phyloP scores from a whole-genome alignment of 345 rosid genomes.

The Citrus sp. region DNA sequence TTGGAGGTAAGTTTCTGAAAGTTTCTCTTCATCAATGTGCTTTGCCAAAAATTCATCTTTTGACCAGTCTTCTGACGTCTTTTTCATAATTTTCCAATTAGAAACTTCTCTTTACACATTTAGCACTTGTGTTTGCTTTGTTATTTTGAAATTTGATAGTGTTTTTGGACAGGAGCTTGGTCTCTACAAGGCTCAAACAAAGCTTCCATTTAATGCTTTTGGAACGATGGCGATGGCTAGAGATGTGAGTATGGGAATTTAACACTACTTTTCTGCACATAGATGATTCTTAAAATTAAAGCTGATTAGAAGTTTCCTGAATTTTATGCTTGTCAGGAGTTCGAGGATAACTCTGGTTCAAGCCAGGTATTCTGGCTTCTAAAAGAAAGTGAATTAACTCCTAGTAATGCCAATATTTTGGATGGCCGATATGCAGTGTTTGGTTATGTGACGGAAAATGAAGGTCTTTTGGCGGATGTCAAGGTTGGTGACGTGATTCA shows the following conservation, averaged over 20 bases:
- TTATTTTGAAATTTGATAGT: not conserved
- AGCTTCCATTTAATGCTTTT: conserved; percentile 96
- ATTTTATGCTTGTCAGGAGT: conserved; percentile 52
- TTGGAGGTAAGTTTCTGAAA: conserved; percentile 52
- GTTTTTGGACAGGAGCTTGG: conserved; percentile 71
- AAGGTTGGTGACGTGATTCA: conserved; percentile 96
- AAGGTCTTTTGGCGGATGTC: conserved; percentile 85
- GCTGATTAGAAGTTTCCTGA: not conserved
- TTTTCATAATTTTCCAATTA: not conserved
- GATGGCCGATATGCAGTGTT: conserved; percentile 97
- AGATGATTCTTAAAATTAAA: not conserved
- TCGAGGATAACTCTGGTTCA: conserved; percentile 89
- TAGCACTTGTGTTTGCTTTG: not conserved
- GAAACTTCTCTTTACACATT: not conserved
- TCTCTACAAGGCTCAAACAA: conserved; percentile 94
- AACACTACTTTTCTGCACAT: not conserved
- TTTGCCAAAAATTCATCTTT: not conserved
- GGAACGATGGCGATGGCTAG: conserved; percentile 99
- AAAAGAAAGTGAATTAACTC: conserved; percentile 97
- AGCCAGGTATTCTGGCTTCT: conserved; percentile 96
- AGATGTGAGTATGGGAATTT: conserved; percentile 55
- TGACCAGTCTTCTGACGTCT: not conserved
- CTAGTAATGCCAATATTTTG: conserved; percentile 92
- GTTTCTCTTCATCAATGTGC: not conserved
- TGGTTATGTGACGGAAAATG: conserved; percentile 84